Base-by-base conservation (phyloP, 306 rosid genomes). In the Cucurbita moschata region DNA sequence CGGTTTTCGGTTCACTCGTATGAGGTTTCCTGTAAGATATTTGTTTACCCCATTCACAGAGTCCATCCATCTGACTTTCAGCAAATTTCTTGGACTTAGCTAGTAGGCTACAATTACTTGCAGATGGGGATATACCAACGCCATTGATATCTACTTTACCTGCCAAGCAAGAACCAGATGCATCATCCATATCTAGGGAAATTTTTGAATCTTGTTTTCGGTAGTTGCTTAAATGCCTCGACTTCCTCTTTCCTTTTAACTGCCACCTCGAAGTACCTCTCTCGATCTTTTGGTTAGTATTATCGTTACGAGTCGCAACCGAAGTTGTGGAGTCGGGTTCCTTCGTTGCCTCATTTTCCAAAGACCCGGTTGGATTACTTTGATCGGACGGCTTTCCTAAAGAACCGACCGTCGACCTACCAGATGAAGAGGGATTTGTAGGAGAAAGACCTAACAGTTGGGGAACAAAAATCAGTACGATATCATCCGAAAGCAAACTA, bases 241-340 rank as follows among this genome's bases (percentile, higher is more conserved):
- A 81, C 75, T 95, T 95, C 85, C 99, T 84, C 90, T 95, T 95
- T 83, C 99, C 89, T 85, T 95, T 95, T 66, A 78, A 84, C 86
- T 88, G 96, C 99, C 97, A 95, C 91, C 88, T 85, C 68, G 98
- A 94, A 84, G 90, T 83, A 78, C 84, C 86, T 82, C 86, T 86
- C 74, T 87, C 90, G 43, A 78, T 79, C 77, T 85, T 83, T 51
- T 79, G 87, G 79, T 78, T 72, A 53, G 84, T 75, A 54, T 72
- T 81, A 74, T 66, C 40, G 6, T 68, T 53, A 47, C 76, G 81
- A 73, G 79, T 75, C 37, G 78, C 83, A 52, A 77, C 89, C 61
- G 81, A 81, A 77, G 86, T 84, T 23, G 84, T 79, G 67, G 78
- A 81, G 52, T 87, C 92, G 8, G 84, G 55, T 77, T 85, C 92